Conservation (phyloP, 345 rosid genomes). For the Gossypium turneri region DNA sequence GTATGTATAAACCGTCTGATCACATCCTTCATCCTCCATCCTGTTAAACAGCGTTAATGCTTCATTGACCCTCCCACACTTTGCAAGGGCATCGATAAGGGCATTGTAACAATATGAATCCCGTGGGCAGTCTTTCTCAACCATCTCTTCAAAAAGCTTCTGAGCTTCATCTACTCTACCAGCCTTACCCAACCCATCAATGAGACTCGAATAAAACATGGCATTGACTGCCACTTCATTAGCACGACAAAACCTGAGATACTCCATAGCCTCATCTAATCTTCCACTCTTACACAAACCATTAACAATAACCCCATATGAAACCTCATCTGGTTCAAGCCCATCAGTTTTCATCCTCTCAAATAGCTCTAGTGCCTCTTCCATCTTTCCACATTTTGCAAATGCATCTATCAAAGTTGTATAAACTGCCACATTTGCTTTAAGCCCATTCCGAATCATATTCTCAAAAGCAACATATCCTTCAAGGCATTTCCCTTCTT, state of each 20-base stretch:
- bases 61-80: conserved; percentile 57
- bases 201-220: conserved; percentile 64
- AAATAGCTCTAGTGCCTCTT: conserved; percentile 63
- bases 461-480: conserved; percentile 53
- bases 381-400: conserved; percentile 62
- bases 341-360: conserved; percentile 74
- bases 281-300: conserved; percentile 77
- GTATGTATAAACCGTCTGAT: conserved; percentile 68
- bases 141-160: conserved; percentile 73
- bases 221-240: conserved; percentile 61
- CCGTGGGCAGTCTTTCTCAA: conserved; percentile 46
- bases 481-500: conserved; percentile 62
- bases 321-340: conserved; percentile 64
- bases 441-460: conserved; percentile 54
- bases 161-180: conserved; percentile 77
- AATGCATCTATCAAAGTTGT: conserved; percentile 75
- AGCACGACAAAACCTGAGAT: conserved; percentile 39
- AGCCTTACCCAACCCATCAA: conserved; percentile 84
- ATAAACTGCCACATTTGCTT: conserved; percentile 71
- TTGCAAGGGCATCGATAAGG: conserved; percentile 65
- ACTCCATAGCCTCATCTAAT: conserved; percentile 63
- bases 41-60: conserved; percentile 54
- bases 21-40: conserved; percentile 75
- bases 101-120: conserved; percentile 88
- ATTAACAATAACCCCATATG: conserved; percentile 62